phyloP scores from a whole-genome alignment of 1,284 basidiomycete species.

The Marasmius sp. region DNA sequence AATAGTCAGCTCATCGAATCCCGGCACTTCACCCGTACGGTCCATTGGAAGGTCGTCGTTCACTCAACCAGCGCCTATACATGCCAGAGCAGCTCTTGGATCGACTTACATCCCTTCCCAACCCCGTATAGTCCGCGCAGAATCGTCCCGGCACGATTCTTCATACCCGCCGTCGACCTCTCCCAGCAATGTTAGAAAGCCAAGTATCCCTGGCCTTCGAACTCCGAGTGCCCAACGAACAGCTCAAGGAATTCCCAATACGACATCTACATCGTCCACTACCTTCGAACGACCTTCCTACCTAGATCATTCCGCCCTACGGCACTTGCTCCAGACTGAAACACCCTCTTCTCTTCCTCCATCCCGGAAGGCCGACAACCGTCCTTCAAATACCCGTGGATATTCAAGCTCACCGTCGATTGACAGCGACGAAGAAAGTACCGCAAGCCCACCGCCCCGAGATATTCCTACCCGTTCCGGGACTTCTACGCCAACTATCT shows the following conservation, averaged over 20 bases:
- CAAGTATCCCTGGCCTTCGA: slow-evolving; percentile 35
- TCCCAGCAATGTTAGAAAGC: slow-evolving; percentile 43
- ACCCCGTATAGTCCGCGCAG: slow-evolving; percentile 63
- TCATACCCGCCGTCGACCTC: slow-evolving; percentile 38
- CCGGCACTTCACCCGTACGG: slow-evolving; percentile 39
- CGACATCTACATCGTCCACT: slow-evolving; percentile 26
- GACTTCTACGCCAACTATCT: slow-evolving; percentile 21
- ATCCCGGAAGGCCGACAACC: slow-evolving; percentile 34
- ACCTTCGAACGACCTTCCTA: slow-evolving; percentile 69
- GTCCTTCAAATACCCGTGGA: not conserved
- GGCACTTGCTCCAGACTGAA: slow-evolving; percentile 67
- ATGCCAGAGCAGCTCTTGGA: slow-evolving; percentile 17
- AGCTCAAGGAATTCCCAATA: slow-evolving; percentile 7
- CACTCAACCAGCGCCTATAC: slow-evolving; percentile 22
- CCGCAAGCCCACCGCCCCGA: slow-evolving; percentile 45
- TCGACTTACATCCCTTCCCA: slow-evolving; percentile 44
- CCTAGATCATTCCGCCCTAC: slow-evolving; percentile 71
- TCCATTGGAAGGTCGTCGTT: slow-evolving; percentile 38
- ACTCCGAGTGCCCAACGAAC: slow-evolving; percentile 14
- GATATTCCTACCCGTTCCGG: slow-evolving; percentile 21
- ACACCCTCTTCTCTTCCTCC: slow-evolving; percentile 39
- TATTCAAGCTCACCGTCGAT: slow-evolving; percentile 31
- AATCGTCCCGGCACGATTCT: slow-evolving; percentile 37
- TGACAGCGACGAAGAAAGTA: slow-evolving; percentile 68
- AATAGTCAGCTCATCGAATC: slow-evolving; percentile 24